Conservation (phyloP, 108 stramenopile genomes). For the Nitzschia sp. region DNA sequence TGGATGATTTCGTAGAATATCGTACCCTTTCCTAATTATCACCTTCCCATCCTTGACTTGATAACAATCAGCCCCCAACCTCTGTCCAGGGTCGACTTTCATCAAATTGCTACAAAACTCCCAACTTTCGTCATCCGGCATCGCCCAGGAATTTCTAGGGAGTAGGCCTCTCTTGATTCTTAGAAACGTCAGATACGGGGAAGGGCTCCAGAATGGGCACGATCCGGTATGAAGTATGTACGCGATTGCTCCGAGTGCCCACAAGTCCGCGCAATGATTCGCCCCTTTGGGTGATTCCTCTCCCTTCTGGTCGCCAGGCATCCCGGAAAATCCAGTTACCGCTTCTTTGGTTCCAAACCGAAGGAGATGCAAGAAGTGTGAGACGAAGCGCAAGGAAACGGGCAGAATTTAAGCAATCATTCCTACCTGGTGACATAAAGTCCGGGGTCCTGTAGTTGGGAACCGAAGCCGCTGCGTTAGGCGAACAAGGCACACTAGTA, state of each 20-base stretch:
- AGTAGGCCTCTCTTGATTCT: slow-evolving; percentile 72
- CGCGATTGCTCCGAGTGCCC: slow-evolving; percentile 77
- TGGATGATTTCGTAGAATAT: slow-evolving; percentile 28
- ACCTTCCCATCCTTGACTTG: slow-evolving; percentile 35
- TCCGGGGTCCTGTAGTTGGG: no score
- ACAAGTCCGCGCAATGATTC: slow-evolving; percentile 77
- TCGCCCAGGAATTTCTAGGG: slow-evolving; percentile 40
- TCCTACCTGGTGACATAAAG: slow-evolving; percentile 97
- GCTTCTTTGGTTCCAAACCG: no score
- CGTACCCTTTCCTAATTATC: slow-evolving; percentile 24
- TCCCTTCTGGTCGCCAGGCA: slow-evolving; percentile 22
- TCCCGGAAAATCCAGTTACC: slow-evolving; percentile 66
- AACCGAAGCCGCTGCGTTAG: no score
- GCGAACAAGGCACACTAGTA: not conserved
- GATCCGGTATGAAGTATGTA: slow-evolving; percentile 80
- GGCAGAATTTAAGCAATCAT: no score
- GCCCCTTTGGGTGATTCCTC: slow-evolving; percentile 22
- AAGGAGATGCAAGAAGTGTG: no score
- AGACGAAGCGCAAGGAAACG: no score
- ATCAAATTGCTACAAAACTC: slow-evolving; percentile 71
- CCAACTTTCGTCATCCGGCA: slow-evolving; percentile 81
- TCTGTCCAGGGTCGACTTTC: slow-evolving; percentile 57
- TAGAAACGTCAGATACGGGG: slow-evolving; percentile 87
- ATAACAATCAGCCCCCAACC: slow-evolving; percentile 78
- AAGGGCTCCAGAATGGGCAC: slow-evolving; percentile 81